Evolutionary conservation across 129 eudicot species (phyloP).

Genomic region (Escallonia herrerae): DNA sequence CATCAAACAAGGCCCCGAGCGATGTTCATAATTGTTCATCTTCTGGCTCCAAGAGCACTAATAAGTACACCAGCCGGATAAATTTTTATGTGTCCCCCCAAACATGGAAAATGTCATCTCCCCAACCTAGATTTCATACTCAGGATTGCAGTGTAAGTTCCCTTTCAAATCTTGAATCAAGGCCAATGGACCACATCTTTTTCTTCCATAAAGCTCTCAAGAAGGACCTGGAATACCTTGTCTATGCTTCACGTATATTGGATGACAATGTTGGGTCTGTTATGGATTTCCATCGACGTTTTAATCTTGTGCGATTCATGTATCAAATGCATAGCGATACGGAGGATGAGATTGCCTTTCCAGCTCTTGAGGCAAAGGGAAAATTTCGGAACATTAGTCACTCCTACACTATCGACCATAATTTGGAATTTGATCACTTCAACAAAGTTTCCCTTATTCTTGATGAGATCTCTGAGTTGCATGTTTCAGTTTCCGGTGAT

Average conservation of each 20-base stretch:
- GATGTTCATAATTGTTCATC: slow-evolving; percentile 25
- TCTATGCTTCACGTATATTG: slow-evolving; percentile 53
- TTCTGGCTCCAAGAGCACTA: slow-evolving; percentile 20
- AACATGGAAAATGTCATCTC: slow-evolving; percentile 22
- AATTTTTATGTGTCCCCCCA: slow-evolving; percentile 50
- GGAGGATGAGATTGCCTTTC: slow-evolving; percentile 79
- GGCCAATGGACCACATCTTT: slow-evolving; percentile 74
- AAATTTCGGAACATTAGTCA: slow-evolving; percentile 51
- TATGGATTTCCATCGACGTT: slow-evolving; percentile 46
- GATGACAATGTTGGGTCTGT: slow-evolving; percentile 34
- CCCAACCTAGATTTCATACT: slow-evolving; percentile 26
- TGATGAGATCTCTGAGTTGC: slow-evolving; percentile 43
- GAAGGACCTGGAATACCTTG: slow-evolving; percentile 58
- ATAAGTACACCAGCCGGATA: slow-evolving; percentile 40
- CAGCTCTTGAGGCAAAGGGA: slow-evolving; percentile 82
- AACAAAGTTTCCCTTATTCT: slow-evolving; percentile 48
- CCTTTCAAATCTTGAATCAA: slow-evolving; percentile 38
- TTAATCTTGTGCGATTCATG: slow-evolving; percentile 42
- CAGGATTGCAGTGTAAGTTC: slow-evolving; percentile 18
- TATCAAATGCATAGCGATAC: slow-evolving; percentile 66
- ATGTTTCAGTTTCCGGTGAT: slow-evolving; percentile 15
- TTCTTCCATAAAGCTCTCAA: slow-evolving; percentile 82
- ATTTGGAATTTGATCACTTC: slow-evolving; percentile 65
- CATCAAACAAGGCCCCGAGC: slow-evolving; percentile 15
- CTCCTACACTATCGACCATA: slow-evolving; percentile 75